Evolutionary conservation across 805 yeast species (phyloP), one percentile per base, ranked within the genome.

Genomic region (Kluyveromyces lactis): DNA sequence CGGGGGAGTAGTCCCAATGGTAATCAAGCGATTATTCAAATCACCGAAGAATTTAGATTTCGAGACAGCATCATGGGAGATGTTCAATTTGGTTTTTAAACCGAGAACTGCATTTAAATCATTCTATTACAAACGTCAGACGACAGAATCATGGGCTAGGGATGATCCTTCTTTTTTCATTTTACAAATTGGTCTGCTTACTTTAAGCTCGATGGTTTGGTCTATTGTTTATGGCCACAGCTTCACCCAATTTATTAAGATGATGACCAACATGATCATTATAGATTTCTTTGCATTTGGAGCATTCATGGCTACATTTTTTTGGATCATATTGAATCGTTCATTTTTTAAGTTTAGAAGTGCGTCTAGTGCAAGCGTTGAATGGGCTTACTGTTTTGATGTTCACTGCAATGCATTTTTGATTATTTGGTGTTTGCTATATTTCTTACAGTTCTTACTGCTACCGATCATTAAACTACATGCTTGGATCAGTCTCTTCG

Each of bases 351-450:
- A 72, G 46, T 66, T 67, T 48, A 49, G 53, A 43, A 51, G 49
- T 11, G 43, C 53, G 7, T 51, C 50, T 9, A 46, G 48, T 28
- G 35, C 52, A 9, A 47, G 51, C 9, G 59, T 62, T 3, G 96
- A 89, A 56, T 89, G 96, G 96, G 87, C 90, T 1, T 87, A 86
- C 57, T 86, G 96, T 64, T 89, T 89, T 56, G 97, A 87, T 53
- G 80, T 87, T 19, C 97, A 89, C 62, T 86, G 95, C 66, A 89
- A 89, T 60, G 75, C 95, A n/a, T 86, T 83, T 56, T 63, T 86
- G 46, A 67, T 81, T 12, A 78, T 86, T 32, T 86, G 95, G 95
- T 70, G 85, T 39, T 61, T 74, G 37, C 66, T 86, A 27, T 84
- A 86, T 58, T 69, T 86, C 45, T 43, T 84, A 23, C 95, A 86